Percentiles rank a stretch among this genome's conserved stretches.
phyloP scores from a whole-genome alignment of 2,329 filamentous ascomycete genomes.

The Colletotrichum orchidophilum region DNA sequence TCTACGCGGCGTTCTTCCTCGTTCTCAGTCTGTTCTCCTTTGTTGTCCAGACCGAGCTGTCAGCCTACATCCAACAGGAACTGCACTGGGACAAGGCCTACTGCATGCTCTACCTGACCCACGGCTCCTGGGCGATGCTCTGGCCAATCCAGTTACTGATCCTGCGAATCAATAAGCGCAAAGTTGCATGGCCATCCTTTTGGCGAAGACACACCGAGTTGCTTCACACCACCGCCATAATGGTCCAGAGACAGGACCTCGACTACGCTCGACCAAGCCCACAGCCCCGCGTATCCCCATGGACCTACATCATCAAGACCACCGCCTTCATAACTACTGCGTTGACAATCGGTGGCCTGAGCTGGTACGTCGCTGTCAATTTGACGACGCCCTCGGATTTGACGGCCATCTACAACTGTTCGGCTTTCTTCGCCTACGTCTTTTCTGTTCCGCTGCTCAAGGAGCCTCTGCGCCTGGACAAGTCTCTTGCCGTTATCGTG shows the following conservation, averaged over 20 bases:
- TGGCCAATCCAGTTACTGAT: conserved; percentile 88
- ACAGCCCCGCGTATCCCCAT: conserved; percentile 50
- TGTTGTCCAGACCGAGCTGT: conserved; percentile 93
- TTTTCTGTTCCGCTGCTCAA: conserved; percentile 92
- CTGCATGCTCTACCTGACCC: conserved; percentile 98
- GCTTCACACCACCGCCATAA: conserved; percentile 69
- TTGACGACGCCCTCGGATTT: conserved; percentile 92
- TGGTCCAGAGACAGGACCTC: conserved; percentile 84
- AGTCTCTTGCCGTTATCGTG: conserved; percentile 85
- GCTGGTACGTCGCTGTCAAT: conserved; percentile 95
- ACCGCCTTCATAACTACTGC: conserved; percentile 86
- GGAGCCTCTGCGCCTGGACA: conserved; percentile 85
- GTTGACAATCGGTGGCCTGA: conserved; percentile 88
- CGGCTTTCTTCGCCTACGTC: conserved; percentile 97
- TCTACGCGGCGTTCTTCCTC: conserved; percentile 86
- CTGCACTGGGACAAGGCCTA: conserved; percentile 98
- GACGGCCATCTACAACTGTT: conserved; percentile 99
- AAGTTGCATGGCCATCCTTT: conserved; percentile 83
- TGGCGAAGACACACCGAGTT: conserved; percentile 73
- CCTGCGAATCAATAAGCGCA: conserved; percentile 80
- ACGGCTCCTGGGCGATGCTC: conserved; percentile 90
- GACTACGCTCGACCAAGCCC: conserved; percentile 63
- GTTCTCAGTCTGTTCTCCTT: conserved; percentile 86
- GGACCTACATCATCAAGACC: conserved; percentile 79
- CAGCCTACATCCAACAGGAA: conserved; percentile 92